Base-by-base conservation (phyloP, 1,284 basidiomycete species). In the Wallemia mellicola region DNA sequence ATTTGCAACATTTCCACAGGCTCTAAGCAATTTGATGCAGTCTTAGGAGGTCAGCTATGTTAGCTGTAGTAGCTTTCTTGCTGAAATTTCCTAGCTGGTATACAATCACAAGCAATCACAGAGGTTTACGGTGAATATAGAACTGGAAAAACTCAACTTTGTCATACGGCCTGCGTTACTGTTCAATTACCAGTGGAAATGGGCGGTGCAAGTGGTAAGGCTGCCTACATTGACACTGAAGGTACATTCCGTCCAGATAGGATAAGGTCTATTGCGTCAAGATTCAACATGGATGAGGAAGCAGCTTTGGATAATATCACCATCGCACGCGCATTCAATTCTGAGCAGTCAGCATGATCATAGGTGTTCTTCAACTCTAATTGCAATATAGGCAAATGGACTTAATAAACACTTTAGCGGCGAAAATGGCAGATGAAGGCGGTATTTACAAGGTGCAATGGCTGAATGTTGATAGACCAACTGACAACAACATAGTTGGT, bases 191-290 rank as follows among this genome's bases (percentile, higher is more conserved):
- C 89, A 24, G 73, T 79, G 2, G 87, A 92, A 60, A 77, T 89
- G 67, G 88, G 88, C 15, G 88, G 88, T 9, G 88, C 85, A 0
- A 77, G 81, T 25, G 88, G 88, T 58, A 92, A 91, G 74, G 86
- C 89, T 30, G 87, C 87, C 64, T 92, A 86, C 69, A 86, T 92
- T 62, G 88, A 91, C 68, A 91, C 88, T 1, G 87, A 92, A 75
- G 88, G 66, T 2, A 92, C 89, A 0, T 94, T 94, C 72, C 80
- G 88, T 58, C 87, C 88, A 3, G 88, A 94, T 66, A 79, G 88
- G 62, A 84, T 94, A 63, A 77, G 77, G 38, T 77, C 85, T 24
- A 86, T 95, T 61, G 87, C 89, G 22, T 86, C 91, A 59, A 77
- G 86, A 27, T 91, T 89, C 66, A 86, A 86, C 14, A 85, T 94